Conservation (phyloP, 257 asterid genomes). For the Coffea canephora region DNA sequence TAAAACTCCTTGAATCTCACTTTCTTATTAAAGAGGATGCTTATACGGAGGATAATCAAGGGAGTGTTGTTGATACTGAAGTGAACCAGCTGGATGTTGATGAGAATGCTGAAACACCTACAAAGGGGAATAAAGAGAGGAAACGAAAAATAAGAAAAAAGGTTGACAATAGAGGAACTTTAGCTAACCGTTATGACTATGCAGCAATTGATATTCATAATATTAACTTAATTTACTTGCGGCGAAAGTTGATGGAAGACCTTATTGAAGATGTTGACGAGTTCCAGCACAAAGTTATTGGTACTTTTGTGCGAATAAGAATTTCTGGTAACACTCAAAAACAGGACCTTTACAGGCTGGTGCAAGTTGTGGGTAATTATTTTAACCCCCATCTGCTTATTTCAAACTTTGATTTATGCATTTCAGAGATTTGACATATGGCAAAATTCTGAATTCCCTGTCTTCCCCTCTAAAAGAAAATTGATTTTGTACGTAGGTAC, state of each 20-base stretch:
- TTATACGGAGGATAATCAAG: conserved; percentile 80
- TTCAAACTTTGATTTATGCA: background rate
- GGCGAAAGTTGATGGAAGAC: conserved; percentile 95
- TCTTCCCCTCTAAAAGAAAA: conserved; percentile 2
- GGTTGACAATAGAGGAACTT: conserved; percentile 56
- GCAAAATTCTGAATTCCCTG: background rate
- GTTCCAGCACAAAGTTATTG: conserved; percentile 70
- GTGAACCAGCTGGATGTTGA: conserved; percentile 60
- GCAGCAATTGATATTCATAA: conserved; percentile 96
- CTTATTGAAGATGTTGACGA: conserved; percentile 77
- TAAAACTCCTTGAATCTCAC: conserved; percentile 96
- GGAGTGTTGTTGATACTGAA: conserved; percentile 90
- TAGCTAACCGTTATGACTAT: conserved; percentile 89
- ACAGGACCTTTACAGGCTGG: conserved; percentile 97
- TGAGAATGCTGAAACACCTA: conserved; percentile 47
- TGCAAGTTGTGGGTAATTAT: conserved; percentile 87
- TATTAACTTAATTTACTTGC: conserved; percentile 74
- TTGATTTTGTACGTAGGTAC: conserved; percentile 59
- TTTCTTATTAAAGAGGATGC: conserved; percentile 68
- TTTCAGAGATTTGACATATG: conserved; percentile 1
- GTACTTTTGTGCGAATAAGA: conserved; percentile 94
- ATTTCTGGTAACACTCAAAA: conserved; percentile 81
- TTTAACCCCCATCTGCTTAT: conserved; percentile 6
- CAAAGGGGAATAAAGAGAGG: conserved; percentile 62
- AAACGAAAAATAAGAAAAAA: conserved; percentile 76